Evolutionary conservation across 2,329 filamentous ascomycete species (phyloP), one percentile per base, ranked within the genome.

Genomic region (Dactylellina leptospora): DNA sequence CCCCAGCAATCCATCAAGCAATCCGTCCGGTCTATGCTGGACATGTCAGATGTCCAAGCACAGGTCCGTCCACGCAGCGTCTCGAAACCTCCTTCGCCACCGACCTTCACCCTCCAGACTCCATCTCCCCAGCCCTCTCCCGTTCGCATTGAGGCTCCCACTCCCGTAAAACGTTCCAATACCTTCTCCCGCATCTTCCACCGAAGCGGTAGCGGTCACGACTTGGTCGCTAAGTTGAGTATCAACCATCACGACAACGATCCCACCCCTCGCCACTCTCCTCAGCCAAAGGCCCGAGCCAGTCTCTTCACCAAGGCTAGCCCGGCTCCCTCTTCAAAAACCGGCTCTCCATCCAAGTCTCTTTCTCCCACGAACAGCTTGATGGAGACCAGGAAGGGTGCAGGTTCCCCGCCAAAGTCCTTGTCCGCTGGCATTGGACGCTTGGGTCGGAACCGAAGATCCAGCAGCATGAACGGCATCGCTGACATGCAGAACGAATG

Each of bases 331-430:
- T 48, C 51, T n/a, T 58, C 60, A 11, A 69, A 64, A 58, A 36
- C 59, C 38, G 11, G 42, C 68, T 84, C 69, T 84, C 85, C 53
- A 74, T 82, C 20, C 76, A 78, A 83, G 82, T 76, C 87, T 86
- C 78, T 80, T 80, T 64, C 82, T 84, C 13, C 81, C 83, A 3
- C 81, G 81, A 1, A 87, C 85, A 3, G 84, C 84, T 22, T 73
- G 27, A 78, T 16, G 77, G 80, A 73, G 74, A 77, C 64, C 77
- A 78, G 50, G 76, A 76, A 74, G 75, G 56, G 44, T 58, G 60
- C 69, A 6, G 69, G 69, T 18, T 73, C 69, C 8, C 54, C 72
- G 38, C 33, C 73, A 55, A 59, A 74, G 70, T 53, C 60, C 36
- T 74, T 76, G 66, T 53, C 68, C 60, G 59, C 66, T 6, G 74